phyloP scores from a whole-genome alignment of 805 yeast species.

The Myxozyma mucilagina region DNA sequence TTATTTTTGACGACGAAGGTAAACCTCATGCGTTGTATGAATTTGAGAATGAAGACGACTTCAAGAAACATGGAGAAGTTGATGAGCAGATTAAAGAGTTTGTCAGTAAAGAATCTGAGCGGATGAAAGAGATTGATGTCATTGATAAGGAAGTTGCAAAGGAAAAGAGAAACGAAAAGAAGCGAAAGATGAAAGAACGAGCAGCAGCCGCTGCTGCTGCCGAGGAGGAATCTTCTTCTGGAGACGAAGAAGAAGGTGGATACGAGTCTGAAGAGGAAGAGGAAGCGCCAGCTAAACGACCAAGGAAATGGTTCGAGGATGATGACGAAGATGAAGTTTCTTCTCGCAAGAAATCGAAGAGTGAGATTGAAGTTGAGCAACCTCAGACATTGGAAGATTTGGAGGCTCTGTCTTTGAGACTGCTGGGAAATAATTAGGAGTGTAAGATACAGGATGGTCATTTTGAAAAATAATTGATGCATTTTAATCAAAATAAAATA shows the following conservation, averaged over 20 bases:
- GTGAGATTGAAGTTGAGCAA: constrained; percentile 72
- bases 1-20: constrained; percentile 93
- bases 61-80: constrained; percentile 69
- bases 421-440: constrained; percentile 35
- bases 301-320: constrained; percentile 31
- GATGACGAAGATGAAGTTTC: constrained; percentile 34
- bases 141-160: constrained; percentile 77
- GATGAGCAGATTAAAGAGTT: constrained; percentile 65
- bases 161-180: constrained; percentile 81
- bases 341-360: constrained; percentile 32
- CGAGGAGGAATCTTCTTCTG: constrained; percentile 34
- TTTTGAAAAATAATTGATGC: neutral
- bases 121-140: constrained; percentile 69
- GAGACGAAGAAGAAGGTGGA: constrained; percentile 35
- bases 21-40: constrained; percentile 88
- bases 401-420: constrained; percentile 74
- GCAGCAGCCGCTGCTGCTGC: constrained; percentile 37
- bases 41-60: constrained; percentile 85
- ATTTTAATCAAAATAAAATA: neutral
- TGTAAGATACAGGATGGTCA: neutral
- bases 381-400: constrained; percentile 92
- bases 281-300: constrained; percentile 38
- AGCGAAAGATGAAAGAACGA: constrained; percentile 58
- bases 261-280: constrained; percentile 54
- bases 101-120: constrained; percentile 62